These are phyloP conservation scores for Aspergillus brasiliensis DNA, from an alignment of 2,329 filamentous ascomycete species.

Conservation along the genomic window DNA sequence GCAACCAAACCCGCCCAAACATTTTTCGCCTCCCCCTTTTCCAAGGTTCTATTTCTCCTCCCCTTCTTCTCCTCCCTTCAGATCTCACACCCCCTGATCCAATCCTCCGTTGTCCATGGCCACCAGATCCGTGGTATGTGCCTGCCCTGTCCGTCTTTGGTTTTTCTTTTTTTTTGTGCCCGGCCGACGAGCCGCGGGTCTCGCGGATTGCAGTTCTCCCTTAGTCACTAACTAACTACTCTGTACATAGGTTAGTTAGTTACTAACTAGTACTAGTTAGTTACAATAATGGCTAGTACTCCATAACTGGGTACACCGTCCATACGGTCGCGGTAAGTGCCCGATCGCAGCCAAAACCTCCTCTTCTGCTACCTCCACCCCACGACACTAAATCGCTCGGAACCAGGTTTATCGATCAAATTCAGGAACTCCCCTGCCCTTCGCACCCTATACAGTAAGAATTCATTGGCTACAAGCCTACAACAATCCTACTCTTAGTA, in stretches of 20 bases:
- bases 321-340: not conserved
- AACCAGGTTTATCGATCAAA: not conserved
- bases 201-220: not conserved
- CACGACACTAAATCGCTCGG: not conserved
- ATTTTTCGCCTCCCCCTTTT: conserved; percentile 19
- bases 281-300: not conserved
- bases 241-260: too few species aligned
- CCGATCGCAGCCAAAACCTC: not conserved
- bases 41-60: not conserved
- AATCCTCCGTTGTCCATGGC: not conserved
- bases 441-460: not conserved
- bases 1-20: not conserved
- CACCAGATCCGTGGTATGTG: conserved; percentile 3
- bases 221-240: too few species aligned
- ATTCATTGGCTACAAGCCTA: not conserved
- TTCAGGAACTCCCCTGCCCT: not conserved
- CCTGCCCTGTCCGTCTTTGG: not conserved
- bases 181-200: not conserved
- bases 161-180: not conserved
- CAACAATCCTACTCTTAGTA: too few species aligned
- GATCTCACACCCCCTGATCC: not conserved
- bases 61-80: not conserved
- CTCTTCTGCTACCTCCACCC: not conserved
- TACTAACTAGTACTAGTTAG: not conserved
- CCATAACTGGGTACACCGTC: not conserved